Base-by-base conservation (phyloP, 352 stramenopile species). In the Blastocystis hominis region DNA sequence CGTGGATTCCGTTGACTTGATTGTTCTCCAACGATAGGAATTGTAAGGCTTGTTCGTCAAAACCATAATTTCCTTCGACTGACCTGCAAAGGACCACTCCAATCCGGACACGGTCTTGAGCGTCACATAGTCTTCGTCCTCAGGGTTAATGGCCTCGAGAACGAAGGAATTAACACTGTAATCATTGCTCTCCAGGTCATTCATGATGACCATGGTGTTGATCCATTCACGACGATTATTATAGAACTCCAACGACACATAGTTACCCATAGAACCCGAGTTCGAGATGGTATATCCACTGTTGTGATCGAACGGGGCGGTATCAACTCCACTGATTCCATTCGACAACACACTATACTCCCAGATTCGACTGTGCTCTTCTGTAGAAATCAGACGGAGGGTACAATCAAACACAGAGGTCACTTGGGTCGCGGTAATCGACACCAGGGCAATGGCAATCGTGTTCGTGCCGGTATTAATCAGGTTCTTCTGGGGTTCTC, bases 11-110 rank as follows among this genome's bases (percentile, higher is more conserved):
- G n/a, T 40, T 56, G 34, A 53, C 17, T 6, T 59, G 1, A 77
- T 36, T 30, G 44, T 77, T 24, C 34, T 46, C 24, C 44, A 54
- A 42, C 66, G 66, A 55, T 77, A 77, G n/a, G 34, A 24, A 47
- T 77, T 47, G 46, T 77, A 77, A 30, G 66, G 24, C 15, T 84
- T 61, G 17, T 10, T 47, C 38, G 66, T 84, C 55, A 44, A 3
- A 15, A 84, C 10, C 34, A 38, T 68, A 34, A 84, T 47, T 9
- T 66, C n/a, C 24, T 84, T 84, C 53, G 47, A 44, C 72, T 84
- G 72, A 38, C 24, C 20, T 20, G 36, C 56, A 24, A 38, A 44
- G 34, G 44, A 84, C 72, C 72, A 84, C 2, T 17, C 50, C 5
- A 77, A n/a, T 59, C 66, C 66, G 5, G 44, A 46, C 3, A 77